phyloP scores from a whole-genome alignment of 176 grass and related monocot genomes.

The Dendrocalamus sinicus region DNA sequence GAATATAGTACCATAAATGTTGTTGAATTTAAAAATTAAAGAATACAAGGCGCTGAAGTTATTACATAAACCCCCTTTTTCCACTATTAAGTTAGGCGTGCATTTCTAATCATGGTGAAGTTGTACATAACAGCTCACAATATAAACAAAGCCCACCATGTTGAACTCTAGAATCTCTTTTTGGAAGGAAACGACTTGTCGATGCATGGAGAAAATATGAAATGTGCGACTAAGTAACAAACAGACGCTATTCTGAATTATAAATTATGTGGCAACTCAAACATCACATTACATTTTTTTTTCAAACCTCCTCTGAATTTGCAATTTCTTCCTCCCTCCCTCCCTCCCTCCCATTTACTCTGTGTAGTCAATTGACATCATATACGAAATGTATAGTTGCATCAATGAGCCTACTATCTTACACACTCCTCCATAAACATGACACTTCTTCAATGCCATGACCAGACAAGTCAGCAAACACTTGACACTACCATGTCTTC shows the following conservation, averaged over 20 bases:
- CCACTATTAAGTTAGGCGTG: not conserved
- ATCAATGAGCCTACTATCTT: not conserved
- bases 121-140: not conserved
- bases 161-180: not conserved
- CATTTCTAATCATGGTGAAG: constrained; percentile 31
- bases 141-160: constrained; percentile 1
- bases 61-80: not conserved
- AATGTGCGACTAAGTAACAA: constrained; percentile 1
- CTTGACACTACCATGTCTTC: not conserved
- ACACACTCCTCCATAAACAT: not conserved
- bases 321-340: not conserved
- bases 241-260: not conserved
- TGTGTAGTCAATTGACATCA: not conserved
- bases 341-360: not conserved
- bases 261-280: not conserved
- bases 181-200: not conserved
- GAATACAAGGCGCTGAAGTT: not conserved
- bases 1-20: not conserved
- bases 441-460: not conserved
- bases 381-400: not conserved
- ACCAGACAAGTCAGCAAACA: not conserved
- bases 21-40: constrained; percentile 8
- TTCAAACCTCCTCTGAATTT: not conserved
- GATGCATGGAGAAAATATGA: not conserved
- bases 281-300: not conserved